A percentile compares a stretch with the other conserved stretches of the same genome.
These are phyloP conservation scores for Apiosordaria backusii DNA, from an alignment of 495 filamentous ascomycete genomes.

Conservation along the genomic window DNA sequence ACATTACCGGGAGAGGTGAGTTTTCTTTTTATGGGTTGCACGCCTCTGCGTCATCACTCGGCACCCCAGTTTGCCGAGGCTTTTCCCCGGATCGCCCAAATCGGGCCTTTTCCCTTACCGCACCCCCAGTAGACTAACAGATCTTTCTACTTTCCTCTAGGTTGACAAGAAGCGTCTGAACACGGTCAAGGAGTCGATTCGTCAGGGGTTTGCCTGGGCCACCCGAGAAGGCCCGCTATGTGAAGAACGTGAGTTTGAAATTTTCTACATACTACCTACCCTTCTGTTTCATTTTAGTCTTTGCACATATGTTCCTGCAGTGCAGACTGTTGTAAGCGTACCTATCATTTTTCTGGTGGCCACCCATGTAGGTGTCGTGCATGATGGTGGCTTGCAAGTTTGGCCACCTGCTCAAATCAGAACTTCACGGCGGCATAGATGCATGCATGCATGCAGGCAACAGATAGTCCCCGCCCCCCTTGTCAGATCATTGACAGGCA, in stretches of 20 bases:
- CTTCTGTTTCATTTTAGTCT: conserved; percentile 15
- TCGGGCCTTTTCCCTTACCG: conserved; percentile 17
- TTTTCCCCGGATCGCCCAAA: conserved; percentile 12
- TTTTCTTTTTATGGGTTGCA: conserved; percentile 25
- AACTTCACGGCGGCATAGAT: not conserved
- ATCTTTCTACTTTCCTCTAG: conserved; percentile 28
- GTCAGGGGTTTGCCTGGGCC: conserved; percentile 94
- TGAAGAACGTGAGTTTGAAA: conserved; percentile 81
- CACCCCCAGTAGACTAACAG: conserved; percentile 16
- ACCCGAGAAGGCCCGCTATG: conserved; percentile 92
- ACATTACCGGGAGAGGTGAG: conserved; percentile 76
- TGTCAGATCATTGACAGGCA: too few species aligned
- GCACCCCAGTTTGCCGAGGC: not conserved
- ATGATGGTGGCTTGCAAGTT: not conserved
- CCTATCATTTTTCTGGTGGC: not conserved
- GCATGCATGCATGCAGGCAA: not conserved
- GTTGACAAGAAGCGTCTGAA: conserved; percentile 89
- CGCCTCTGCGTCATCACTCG: not conserved
- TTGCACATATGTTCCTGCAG: not conserved
- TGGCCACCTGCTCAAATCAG: conserved; percentile 1
- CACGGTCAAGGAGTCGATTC: conserved; percentile 82
- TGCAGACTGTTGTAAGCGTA: not conserved
- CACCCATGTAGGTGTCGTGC: not conserved
- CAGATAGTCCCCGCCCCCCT: not conserved
- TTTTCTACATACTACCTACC: conserved; percentile 5